Percentiles rank a stretch among this genome's conserved stretches.
Conservation (phyloP, 1,284 basidiomycete species). For the Taiwanofungus camphoratus region DNA sequence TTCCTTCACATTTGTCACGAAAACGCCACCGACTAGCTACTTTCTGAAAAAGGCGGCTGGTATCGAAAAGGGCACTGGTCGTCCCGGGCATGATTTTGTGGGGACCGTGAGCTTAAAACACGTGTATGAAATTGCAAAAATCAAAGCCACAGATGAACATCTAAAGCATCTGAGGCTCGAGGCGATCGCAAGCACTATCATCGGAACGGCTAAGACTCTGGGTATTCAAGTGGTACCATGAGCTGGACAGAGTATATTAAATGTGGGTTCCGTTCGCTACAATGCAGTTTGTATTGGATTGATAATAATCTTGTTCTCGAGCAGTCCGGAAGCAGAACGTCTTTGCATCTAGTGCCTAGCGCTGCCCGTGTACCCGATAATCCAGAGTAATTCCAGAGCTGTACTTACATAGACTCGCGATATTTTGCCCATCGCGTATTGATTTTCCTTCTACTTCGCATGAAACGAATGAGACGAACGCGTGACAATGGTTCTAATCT, state of each 20-base stretch:
- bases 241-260: constrained; percentile 28
- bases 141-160: constrained; percentile 89
- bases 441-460: neutral
- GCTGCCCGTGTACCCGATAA: neutral
- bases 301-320: neutral
- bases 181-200: constrained; percentile 80
- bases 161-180: constrained; percentile 81
- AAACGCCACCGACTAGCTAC: constrained; percentile 89
- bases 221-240: constrained; percentile 86
- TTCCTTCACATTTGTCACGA: constrained; percentile 88
- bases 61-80: constrained; percentile 85
- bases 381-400: neutral
- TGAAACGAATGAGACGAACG: neutral
- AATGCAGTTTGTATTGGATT: constrained; percentile 6
- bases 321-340: constrained; percentile 12
- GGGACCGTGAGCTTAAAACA: constrained; percentile 94
- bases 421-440: neutral
- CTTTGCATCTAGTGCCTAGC: neutral
- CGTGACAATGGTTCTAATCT: constrained; percentile 6
- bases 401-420: neutral
- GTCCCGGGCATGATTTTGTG: constrained; percentile 68
- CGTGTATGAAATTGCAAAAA: constrained; percentile 98
- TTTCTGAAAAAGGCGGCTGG: constrained; percentile 91
- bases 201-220: constrained; percentile 81
- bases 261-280: constrained; percentile 20